Base-by-base conservation (phyloP, 371 early-diverging fungal species). In the Rhizomucor miehei region DNA sequence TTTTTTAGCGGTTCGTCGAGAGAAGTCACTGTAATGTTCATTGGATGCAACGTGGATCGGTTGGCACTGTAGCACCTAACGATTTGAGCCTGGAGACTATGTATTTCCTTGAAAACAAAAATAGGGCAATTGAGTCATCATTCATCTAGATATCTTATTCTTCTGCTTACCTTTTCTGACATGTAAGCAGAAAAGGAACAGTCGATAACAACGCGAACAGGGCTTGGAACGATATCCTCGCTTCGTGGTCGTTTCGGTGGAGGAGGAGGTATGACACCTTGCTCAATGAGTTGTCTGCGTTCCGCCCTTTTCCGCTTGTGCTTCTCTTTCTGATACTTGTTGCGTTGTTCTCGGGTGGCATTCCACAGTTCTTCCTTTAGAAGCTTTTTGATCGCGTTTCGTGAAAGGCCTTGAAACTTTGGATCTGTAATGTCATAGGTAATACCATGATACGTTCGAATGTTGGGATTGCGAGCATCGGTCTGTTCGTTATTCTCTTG, bases 31-130 rank as follows among this genome's bases (percentile, higher is more conserved):
- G 77, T 69, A 35, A 84, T 65, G 40, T 79, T 52, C 17, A 82
- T 75, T 0, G 84, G 75, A 36, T 67, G 66, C 36, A 64, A 66
- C 1, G 73, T 54, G 1, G 77, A 69, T 23, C 73, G 66, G 66
- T 90, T 91, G 47, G 67, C 73, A 38, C 88, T 75, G 57, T 92
- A 89, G 63, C 88, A 87, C 10, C 86, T 80, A 8, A 65, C 69
- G 34, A 89, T 64, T 70, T 89, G 89, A 52, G 77, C 69, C 64
- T 80, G 79, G 59, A 89, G 69, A 1, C 88, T 87, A 36, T 78
- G 75, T 37, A 85, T 69, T 55, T 90, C 87, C 74, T 79, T 29
- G 29, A 29, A 29, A 29, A 8, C 29, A 29, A 8, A 58, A 14
- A 17, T 29, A n/a, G 20, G 17, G 45, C 19, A 3, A 16, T 41